A percentile compares a stretch with the other conserved stretches of the same genome.
phyloP scores from a whole-genome alignment of 1,284 basidiomycete species.

The Ustilago curta region DNA sequence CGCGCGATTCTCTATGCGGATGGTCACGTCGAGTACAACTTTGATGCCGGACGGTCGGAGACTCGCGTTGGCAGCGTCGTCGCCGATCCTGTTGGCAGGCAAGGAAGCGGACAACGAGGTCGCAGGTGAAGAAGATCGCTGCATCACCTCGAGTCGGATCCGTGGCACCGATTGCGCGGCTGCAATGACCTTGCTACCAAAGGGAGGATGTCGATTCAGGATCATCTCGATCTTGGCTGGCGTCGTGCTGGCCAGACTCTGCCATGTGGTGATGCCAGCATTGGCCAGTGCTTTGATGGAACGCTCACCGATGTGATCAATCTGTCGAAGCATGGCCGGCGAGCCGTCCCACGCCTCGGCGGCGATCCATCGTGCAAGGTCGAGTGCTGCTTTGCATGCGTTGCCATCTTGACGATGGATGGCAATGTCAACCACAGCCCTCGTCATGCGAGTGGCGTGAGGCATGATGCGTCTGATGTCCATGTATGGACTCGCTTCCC shows the following conservation, averaged over 20 bases:
- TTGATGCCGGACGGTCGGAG: conserved; percentile 11
- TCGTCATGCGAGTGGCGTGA: conserved; percentile 43
- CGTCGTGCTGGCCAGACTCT: conserved; percentile 29
- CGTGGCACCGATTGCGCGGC: conserved; percentile 46
- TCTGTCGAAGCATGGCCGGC: conserved; percentile 80
- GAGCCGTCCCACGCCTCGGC: conserved; percentile 88
- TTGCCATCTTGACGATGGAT: conserved; percentile 41
- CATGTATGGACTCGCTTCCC: conserved; percentile 31
- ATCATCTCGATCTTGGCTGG: conserved; percentile 55
- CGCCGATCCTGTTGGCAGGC: not conserved
- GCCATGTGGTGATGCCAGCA: conserved; percentile 44
- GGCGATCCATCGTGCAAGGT: conserved; percentile 71
- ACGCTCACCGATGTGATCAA: conserved; percentile 84
- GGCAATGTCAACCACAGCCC: conserved; percentile 51
- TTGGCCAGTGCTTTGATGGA: conserved; percentile 68
- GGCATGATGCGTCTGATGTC: conserved; percentile 46
- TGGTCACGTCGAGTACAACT: conserved; percentile 27
- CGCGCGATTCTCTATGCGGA: conserved; percentile 37
- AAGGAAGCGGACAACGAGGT: not conserved
- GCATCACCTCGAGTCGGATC: conserved; percentile 41
- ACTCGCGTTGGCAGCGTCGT: not conserved
- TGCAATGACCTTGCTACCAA: conserved; percentile 46
- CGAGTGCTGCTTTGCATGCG: conserved; percentile 47
- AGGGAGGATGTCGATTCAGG: conserved; percentile 56
- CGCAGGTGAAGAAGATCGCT: conserved; percentile 23